Evolutionary conservation across 2,329 filamentous ascomycete genomes (phyloP).

Genomic region (Coniochaeta ligniaria): DNA sequence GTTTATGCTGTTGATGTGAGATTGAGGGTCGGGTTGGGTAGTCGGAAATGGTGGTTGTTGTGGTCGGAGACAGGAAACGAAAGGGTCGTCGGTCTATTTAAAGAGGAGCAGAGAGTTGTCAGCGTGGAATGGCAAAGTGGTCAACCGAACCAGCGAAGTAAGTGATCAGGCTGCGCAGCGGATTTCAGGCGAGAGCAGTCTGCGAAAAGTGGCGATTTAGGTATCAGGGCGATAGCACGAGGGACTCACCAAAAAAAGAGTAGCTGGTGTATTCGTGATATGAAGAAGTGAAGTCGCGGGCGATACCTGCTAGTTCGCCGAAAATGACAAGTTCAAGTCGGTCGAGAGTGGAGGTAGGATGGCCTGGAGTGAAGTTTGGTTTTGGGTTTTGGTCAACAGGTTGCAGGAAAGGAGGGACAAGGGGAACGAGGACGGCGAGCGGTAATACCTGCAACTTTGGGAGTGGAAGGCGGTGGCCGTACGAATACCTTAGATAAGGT

Average conservation of each 20-base stretch:
- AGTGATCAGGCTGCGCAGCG: background rate
- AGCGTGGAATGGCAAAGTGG: constrained; percentile 19
- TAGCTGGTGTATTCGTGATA: background rate
- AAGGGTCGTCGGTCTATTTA: constrained; percentile 9
- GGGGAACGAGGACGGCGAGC: background rate
- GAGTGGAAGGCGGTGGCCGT: background rate
- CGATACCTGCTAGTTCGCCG: background rate
- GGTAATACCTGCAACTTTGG: background rate
- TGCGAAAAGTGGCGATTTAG: background rate
- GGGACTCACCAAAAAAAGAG: background rate
- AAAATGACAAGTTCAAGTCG: background rate
- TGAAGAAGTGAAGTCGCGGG: background rate
- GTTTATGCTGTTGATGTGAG: constrained; percentile 19
- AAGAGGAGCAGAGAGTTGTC: constrained; percentile 12
- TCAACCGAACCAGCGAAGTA: constrained; percentile 38
- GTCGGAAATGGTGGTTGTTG: constrained; percentile 9
- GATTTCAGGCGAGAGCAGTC: background rate
- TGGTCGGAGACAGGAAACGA: constrained; percentile 5
- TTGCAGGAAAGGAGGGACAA: background rate
- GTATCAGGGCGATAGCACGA: background rate
- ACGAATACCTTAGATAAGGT: background rate
- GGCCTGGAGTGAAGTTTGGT: background rate
- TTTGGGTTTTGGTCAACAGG: background rate
- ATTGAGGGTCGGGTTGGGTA: constrained; percentile 15
- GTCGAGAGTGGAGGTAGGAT: background rate